Base-by-base conservation (phyloP, 1,284 basidiomycete species). In the Xerocomus minutiporus region DNA sequence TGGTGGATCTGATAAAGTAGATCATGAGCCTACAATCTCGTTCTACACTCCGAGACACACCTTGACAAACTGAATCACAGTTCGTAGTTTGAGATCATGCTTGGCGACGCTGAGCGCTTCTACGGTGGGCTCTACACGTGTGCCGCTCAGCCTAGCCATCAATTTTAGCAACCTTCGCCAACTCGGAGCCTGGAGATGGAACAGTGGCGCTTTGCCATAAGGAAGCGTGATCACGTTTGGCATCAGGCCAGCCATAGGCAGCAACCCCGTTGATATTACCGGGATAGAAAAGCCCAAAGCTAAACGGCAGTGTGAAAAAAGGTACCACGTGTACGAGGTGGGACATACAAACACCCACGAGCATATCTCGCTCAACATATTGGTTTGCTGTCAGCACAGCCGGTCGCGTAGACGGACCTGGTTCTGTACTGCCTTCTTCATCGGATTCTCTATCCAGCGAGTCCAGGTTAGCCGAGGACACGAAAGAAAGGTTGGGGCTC, bases 1-100 rank as follows among this genome's bases (percentile, higher is more conserved):
- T 77, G 78, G 62, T 84, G 80, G 25, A 82, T 74, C 85, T 87
- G n/a, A 35, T 44, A 51, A 42, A 39, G 25, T 51, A 42, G 5
- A 31, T 8, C 25, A 40, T 57, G 26, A 56, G 49, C 38, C 12
- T 12, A 34, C 9, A 15, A 9, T 5, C 40, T 29, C 36, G n/a
- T 47, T 8, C 46, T 42, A 35, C 5, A 39, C 25, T 50, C 35
- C 26, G 32, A 43, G 45, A 46, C 49, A 32, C 57, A 87, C 87
- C 74, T 82, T 86, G 50, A 88, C 75, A 61, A 90, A 88, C 60
- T 89, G 86, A 50, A 91, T 71, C 0, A 91, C 85, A 0, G 83
- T 82, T 39, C 88, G 81, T 39, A 91, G 69, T 55, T 77, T 78
- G 53, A 85, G 72, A 7, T 81, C 78, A 4, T 75, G 71, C 59